A percentile compares a stretch with the other conserved stretches of the same genome.
These are phyloP conservation scores for Fraxinus sp. DNA, from an alignment of 305 asterid genomes.

Conservation along the genomic window DNA sequence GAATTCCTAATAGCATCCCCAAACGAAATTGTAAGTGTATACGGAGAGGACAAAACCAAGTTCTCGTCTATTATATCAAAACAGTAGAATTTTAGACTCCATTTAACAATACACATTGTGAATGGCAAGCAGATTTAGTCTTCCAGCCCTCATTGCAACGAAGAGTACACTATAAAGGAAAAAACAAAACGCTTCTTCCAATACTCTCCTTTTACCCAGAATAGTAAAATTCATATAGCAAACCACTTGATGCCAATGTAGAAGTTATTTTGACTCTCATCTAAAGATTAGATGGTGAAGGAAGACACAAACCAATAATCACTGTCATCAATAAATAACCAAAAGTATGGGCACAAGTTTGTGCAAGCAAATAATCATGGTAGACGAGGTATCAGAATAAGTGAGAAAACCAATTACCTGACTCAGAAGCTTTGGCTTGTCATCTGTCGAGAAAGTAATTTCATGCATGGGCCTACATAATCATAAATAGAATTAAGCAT, in stretches of 20 bases:
- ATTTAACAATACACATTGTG: neutral
- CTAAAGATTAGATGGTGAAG: neutral
- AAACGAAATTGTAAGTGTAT: too few species aligned
- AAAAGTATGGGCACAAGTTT: neutral
- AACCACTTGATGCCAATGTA: neutral
- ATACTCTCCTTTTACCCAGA: neutral
- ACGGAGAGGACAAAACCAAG: neutral
- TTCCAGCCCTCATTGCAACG: neutral
- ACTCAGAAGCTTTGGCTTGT: conserved; percentile 95
- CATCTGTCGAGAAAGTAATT: conserved; percentile 84
- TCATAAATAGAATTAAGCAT: conserved; percentile 26
- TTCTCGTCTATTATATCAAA: neutral
- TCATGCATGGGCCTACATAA: conserved; percentile 91
- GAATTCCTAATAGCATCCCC: neutral
- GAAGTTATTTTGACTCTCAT: neutral
- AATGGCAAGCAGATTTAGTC: neutral
- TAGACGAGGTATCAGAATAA: conserved; percentile 8
- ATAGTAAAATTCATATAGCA: neutral
- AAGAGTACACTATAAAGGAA: neutral
- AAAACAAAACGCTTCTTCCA: neutral
- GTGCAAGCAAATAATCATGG: conserved; percentile 1
- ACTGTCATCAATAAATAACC: neutral
- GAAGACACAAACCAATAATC: neutral
- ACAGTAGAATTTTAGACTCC: neutral
- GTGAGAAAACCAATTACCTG: conserved; percentile 47